phyloP scores from a whole-genome alignment of 805 yeast genomes.

The Zygoascus ofunaensis region DNA sequence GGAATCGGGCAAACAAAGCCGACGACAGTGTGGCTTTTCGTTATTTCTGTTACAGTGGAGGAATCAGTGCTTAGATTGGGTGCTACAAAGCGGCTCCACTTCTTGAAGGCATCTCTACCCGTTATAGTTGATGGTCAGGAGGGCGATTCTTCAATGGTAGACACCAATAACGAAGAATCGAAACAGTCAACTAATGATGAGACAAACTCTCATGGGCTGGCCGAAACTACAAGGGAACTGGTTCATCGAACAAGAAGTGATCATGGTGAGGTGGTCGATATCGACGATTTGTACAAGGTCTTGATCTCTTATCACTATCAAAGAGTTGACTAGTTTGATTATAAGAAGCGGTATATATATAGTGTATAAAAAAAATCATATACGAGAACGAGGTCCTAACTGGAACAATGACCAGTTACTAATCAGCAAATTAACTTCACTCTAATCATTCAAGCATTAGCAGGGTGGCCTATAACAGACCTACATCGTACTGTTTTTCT shows the following conservation, averaged over 20 bases:
- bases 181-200: background rate
- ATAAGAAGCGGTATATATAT: no score
- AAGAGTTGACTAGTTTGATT: no score
- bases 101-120: no score
- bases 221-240: slow-evolving; percentile 39
- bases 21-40: slow-evolving; percentile 93
- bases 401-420: no score
- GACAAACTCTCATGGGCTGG: slow-evolving; percentile 46
- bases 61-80: slow-evolving; percentile 71
- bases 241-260: slow-evolving; percentile 40
- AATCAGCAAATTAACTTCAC: no score
- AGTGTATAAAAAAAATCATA: no score
- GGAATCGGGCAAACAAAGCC: slow-evolving; percentile 78
- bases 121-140: no score
- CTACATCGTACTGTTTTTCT: no score
- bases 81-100: slow-evolving; percentile 46
- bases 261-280: slow-evolving; percentile 54
- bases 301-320: slow-evolving; percentile 39
- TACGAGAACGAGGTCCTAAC: no score
- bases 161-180: background rate
- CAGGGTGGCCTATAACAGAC: no score
- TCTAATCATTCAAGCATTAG: no score
- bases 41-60: slow-evolving; percentile 79
- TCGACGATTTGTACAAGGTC: slow-evolving; percentile 54
- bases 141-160: slow-evolving; percentile 4